Evolutionary conservation across 306 rosid species (phyloP), one percentile per base, ranked within the genome.

Genomic region (Vigna reflexopilosa): DNA sequence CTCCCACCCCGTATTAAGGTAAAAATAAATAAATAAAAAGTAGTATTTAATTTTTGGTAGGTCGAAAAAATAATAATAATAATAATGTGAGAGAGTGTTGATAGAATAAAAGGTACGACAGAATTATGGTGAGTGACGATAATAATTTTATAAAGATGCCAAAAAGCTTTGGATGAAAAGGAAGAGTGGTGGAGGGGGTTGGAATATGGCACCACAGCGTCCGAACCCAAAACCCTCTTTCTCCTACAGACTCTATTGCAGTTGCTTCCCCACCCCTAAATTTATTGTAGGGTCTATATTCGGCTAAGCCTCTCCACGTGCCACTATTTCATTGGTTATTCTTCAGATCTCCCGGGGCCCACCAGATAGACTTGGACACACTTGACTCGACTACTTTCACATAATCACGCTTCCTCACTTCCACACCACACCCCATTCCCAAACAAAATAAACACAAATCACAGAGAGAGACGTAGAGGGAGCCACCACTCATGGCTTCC

Each of bases 281-380:
- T 30, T 58, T 44, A 1, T 1, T 42, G 50, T 20, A 42, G 32
- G 50, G 52, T 9, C 11, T 9, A 3, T 13, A 71, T 88, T 63
- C 76, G 96, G 94, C 90, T 89, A 89, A 88, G 89, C 17, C 70
- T 79, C 7, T 12, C 82, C 89, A 85, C 86, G 88, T 85, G 91
- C 6, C 75, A 0, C 0, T 4, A 4, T 2, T 1, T 9, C 11
- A 91, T 79, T 89, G 1, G 91, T 0, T 0, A 0, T 0, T 2
- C 2, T 0, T 16, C 24, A 70, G 98, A 93, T 91, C 75, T 86
- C 90, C 77, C 22, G 0, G 16, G 83, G 17, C 86, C 94, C 93
- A 85, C 88, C 67, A 68, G 87, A 85, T 82, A 82, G 86, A 69
- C 78, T 65, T 79, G 40, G 66, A 58, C 68, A 19, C 54, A 58